phyloP scores from a whole-genome alignment of 2,329 filamentous ascomycete species.

The Ceratocystis huliohia region DNA sequence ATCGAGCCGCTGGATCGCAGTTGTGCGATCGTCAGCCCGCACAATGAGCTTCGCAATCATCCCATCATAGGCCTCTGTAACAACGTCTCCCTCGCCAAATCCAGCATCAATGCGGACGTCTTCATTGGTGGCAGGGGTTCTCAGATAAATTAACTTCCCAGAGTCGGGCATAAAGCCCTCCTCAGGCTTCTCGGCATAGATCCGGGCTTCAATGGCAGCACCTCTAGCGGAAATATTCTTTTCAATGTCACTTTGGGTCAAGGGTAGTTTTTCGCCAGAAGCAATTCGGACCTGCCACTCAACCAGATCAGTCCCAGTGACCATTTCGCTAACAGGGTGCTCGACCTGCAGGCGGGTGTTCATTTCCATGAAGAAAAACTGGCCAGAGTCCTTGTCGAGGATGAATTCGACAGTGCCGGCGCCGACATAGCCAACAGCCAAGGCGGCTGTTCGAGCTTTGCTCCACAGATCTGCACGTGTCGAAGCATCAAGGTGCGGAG shows the following conservation, averaged over 20 bases:
- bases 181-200: slow-evolving; percentile 91
- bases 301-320: slow-evolving; percentile 63
- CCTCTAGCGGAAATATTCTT: slow-evolving; percentile 60
- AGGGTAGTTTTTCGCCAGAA: slow-evolving; percentile 43
- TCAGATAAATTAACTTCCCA: slow-evolving; percentile 70
- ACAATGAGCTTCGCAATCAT: slow-evolving; percentile 99
- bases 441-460: slow-evolving; percentile 51
- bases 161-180: slow-evolving; percentile 91
- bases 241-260: slow-evolving; percentile 53
- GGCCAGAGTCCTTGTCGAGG: slow-evolving; percentile 66
- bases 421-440: slow-evolving; percentile 75
- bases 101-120: slow-evolving; percentile 87
- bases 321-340: slow-evolving; percentile 74
- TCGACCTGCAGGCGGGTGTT: slow-evolving; percentile 89
- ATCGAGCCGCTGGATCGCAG: slow-evolving; percentile 70
- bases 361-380: slow-evolving; percentile 76
- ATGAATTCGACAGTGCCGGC: slow-evolving; percentile 87
- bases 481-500: slow-evolving; percentile 49
- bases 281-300: slow-evolving; percentile 85
- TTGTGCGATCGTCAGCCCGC: slow-evolving; percentile 61
- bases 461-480: slow-evolving; percentile 52
- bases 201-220: slow-evolving; percentile 86
- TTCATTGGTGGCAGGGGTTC: slow-evolving; percentile 53
- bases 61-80: slow-evolving; percentile 90
- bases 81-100: slow-evolving; percentile 79